Base-by-base conservation (phyloP, 345 rosid genomes). In the Viola odorata region DNA sequence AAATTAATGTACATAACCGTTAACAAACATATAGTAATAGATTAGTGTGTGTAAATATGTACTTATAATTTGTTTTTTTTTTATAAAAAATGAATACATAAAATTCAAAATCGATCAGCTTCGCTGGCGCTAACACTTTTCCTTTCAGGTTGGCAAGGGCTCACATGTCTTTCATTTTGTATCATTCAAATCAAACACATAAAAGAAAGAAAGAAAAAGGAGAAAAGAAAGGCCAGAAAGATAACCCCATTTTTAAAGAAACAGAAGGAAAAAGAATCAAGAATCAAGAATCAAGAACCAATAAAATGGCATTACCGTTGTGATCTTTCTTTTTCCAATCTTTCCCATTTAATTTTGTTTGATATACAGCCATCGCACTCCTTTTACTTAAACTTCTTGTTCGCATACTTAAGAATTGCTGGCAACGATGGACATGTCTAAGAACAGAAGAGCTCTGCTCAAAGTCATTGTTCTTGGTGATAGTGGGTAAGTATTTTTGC, bases 401-500 rank as follows among this genome's bases (percentile, higher is more conserved):
- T 55, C 53, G 39, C 37, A 36, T 44, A 17, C 45, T 42, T 9
- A 0, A 3, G 12, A 11, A 8, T 8, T 45, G 45, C 45, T 14
- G 38, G 12, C 59, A 58, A 13, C 45, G 52, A 75, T 81, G 83
- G 86, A 84, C 42, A 37, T 58, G 60, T 57, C 85, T 57, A 67
- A 62, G 71, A 84, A 80, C 65, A 79, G 85, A 72, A 80, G 96
- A 63, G 82, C 77, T 50, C 71, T 91, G 77, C 92, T 91, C 44
- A 89, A 89, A 75, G 92, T 91, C 70, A 85, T 91, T 45, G 86
- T 89, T 45, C 89, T 91, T 0, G 96, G 96, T 15, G 98, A 91
- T 50, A 83, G 87, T 44, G 98, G 98, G 98, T 89, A 76, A 8
- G 72, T 36, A 6, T 12, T 32, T 60, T 14, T 13, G 17, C 49